Evolutionary conservation across 108 stramenopile species (phyloP).

Genomic region (Nannochloropsis salina): DNA sequence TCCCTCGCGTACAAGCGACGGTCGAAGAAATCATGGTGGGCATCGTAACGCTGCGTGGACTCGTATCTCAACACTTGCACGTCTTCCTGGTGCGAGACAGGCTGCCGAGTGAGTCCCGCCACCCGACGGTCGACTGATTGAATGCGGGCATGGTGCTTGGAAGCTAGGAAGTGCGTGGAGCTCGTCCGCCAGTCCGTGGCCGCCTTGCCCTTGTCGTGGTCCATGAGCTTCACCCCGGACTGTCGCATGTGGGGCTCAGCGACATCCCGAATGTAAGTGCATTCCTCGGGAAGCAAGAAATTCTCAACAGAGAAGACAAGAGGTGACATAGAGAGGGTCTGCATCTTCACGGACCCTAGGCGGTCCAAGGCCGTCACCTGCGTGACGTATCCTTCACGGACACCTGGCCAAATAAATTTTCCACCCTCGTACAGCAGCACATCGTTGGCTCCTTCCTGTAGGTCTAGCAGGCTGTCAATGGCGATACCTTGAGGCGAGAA

Average conservation of each 20-base stretch:
- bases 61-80: constrained; percentile 53
- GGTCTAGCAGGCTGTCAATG: constrained; percentile 6
- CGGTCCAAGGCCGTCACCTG: constrained; percentile 28
- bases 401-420: constrained; percentile 51
- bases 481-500: not conserved
- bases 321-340: constrained; percentile 45
- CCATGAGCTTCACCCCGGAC: constrained; percentile 68
- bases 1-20: constrained; percentile 26
- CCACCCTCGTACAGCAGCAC: constrained; percentile 32
- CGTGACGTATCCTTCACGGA: constrained; percentile 43
- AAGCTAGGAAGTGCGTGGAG: constrained; percentile 62
- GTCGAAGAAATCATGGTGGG: constrained; percentile 73
- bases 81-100: constrained; percentile 64
- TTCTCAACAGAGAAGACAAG: constrained; percentile 59
- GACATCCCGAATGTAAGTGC: constrained; percentile 62
- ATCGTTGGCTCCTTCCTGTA: not conserved
- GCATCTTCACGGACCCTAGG: constrained; percentile 44
- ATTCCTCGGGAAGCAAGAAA: constrained; percentile 66
- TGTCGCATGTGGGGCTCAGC: constrained; percentile 65
- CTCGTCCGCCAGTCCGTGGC: constrained; percentile 78
- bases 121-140: constrained; percentile 61
- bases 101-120: constrained; percentile 61
- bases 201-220: constrained; percentile 70
- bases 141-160: constrained; percentile 48
- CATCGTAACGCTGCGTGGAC: constrained; percentile 62